Evolutionary conservation across 768 basidiomycete species (phyloP).

Genomic region (Tulasnella sp.): DNA sequence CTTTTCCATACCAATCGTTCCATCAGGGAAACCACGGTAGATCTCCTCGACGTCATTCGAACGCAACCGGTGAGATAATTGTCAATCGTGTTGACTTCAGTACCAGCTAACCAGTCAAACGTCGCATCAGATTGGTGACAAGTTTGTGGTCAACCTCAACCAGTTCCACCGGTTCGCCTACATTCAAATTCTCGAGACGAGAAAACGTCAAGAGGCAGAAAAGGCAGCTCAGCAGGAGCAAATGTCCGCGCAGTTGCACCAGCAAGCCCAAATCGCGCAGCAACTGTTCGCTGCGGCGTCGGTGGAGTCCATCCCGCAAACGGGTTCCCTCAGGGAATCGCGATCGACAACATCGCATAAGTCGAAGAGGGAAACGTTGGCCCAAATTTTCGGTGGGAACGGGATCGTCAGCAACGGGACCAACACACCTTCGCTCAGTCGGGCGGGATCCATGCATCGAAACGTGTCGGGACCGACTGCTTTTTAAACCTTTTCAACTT

Average conservation of each 20-base stretch:
- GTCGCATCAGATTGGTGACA: constrained; percentile 25
- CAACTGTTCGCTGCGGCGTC: constrained; percentile 8
- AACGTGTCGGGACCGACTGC: neutral
- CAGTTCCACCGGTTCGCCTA: constrained; percentile 27
- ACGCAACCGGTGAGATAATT: constrained; percentile 50
- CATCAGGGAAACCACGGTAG: constrained; percentile 69
- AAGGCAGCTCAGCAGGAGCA: constrained; percentile 4
- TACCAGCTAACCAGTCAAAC: neutral
- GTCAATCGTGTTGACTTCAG: neutral
- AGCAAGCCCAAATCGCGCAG: constrained; percentile 9
- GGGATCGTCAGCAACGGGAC: neutral
- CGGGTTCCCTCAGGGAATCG: neutral
- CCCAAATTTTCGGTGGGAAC: neutral
- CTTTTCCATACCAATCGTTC: constrained; percentile 77
- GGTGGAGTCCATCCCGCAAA: neutral
- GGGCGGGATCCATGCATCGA: constrained; percentile 2
- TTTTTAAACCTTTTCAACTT: neutral
- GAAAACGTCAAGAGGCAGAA: neutral
- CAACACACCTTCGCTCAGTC: neutral
- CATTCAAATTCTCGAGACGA: constrained; percentile 4
- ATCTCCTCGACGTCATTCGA: constrained; percentile 72
- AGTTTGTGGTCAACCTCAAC: constrained; percentile 24
- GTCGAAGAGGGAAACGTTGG: neutral
- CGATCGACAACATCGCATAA: neutral
- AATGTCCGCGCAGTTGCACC: neutral